Conservation (phyloP, 495 filamentous ascomycete species). For the Gamarada debralockiae region DNA sequence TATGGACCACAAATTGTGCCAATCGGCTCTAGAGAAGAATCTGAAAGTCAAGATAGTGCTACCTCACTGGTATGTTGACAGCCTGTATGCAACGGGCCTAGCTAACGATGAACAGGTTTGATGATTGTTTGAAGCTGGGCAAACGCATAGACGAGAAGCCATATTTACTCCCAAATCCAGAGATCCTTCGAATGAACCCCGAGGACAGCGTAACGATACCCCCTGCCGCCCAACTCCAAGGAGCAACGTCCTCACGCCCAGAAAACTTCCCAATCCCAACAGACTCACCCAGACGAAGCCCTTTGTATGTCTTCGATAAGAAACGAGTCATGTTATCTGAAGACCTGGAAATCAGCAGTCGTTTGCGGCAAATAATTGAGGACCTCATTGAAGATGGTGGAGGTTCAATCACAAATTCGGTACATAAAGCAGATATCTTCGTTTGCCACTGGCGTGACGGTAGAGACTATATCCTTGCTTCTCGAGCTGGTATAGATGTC, state of each 20-base stretch:
- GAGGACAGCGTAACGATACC: constrained; percentile 51
- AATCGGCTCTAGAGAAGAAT: constrained; percentile 55
- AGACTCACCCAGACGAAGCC: constrained; percentile 29
- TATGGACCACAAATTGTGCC: constrained; percentile 67
- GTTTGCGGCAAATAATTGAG: constrained; percentile 61
- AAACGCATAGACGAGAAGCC: constrained; percentile 82
- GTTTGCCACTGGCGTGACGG: constrained; percentile 87
- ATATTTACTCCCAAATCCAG: constrained; percentile 83
- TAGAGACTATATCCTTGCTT: constrained; percentile 69
- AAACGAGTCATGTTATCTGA: constrained; percentile 61
- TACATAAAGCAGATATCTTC: constrained; percentile 74
- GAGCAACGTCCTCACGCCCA: constrained; percentile 67
- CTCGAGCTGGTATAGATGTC: constrained; percentile 71
- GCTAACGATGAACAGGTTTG: constrained; percentile 63
- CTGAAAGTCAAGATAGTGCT: constrained; percentile 79
- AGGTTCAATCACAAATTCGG: constrained; percentile 60
- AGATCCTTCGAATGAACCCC: constrained; percentile 57
- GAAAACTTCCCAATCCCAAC: constrained; percentile 42
- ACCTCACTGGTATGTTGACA: constrained; percentile 75
- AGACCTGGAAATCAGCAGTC: constrained; percentile 66
- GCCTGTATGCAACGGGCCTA: constrained; percentile 13
- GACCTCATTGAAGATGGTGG: constrained; percentile 65
- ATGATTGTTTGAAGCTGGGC: constrained; percentile 90
- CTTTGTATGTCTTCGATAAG: constrained; percentile 59
- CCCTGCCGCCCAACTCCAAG: constrained; percentile 59